Evolutionary conservation across 208 protist genomes (phyloP).

Genomic region (Trypanosoma theileri): DNA sequence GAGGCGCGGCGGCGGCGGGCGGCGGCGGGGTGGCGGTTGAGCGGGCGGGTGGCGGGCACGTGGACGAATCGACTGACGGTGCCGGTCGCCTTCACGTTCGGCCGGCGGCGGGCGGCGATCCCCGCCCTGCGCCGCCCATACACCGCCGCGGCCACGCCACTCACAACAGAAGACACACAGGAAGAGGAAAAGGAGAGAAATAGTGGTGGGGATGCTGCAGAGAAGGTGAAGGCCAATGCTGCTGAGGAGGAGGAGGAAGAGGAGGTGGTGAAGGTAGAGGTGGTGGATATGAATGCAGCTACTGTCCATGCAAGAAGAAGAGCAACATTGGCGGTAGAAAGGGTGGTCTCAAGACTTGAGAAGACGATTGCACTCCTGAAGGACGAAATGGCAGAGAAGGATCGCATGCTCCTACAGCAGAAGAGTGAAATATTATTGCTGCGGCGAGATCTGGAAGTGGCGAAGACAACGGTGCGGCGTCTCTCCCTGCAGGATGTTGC

Average conservation of each 20-base stretch:
- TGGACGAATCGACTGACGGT: conserved; percentile 45
- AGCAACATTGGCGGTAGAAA: neutral
- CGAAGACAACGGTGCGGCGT: conserved; percentile 35
- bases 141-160: conserved; percentile 14
- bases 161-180: neutral
- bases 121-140: conserved; percentile 56
- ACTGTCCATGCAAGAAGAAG: neutral
- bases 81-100: conserved; percentile 39
- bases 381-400: conserved; percentile 22
- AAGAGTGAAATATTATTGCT: conserved; percentile 20
- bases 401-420: conserved; percentile 16
- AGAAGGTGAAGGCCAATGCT: neutral
- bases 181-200: neutral
- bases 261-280: no score
- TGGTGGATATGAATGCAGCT: neutral
- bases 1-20: conserved; percentile 36
- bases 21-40: conserved; percentile 29
- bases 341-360: neutral
- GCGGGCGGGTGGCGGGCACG: conserved; percentile 23
- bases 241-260: no score
- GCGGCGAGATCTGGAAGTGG: conserved; percentile 33
- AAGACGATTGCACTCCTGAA: conserved; percentile 34
- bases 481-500: conserved; percentile 26
- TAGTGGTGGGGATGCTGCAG: neutral
- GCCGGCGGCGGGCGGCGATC: conserved; percentile 39